Base-by-base conservation (phyloP, 768 basidiomycete genomes). In the Guyanaporus albipodus region DNA sequence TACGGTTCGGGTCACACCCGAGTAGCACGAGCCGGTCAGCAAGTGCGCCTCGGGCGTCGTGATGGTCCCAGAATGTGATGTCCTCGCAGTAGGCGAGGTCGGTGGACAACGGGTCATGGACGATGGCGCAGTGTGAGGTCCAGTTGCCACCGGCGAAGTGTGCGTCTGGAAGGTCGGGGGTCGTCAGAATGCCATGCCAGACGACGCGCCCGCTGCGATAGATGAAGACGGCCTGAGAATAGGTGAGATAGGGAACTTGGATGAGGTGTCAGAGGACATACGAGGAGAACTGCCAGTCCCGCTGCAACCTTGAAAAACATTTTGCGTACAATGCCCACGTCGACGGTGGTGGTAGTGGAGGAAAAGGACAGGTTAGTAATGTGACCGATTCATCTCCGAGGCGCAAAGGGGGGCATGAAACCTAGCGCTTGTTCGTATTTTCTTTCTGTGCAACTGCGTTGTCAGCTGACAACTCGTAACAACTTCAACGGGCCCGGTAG, bases 31-130 rank as follows among this genome's bases (percentile, higher is more conserved):
- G 66, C 42, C 77, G 76, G 44, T 74, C 60, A n/a, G 64, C 52
- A 23, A 75, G 58, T 6, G 61, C 59, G 19, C 71, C 76, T 6
- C 59, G 37, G 4, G 50, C 53, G 50, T 76, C 73, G 40, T 66
- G 66, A n/a, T 74, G 60, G 48, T 85, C 81, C 85, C 85, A 87
- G 48, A 82, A 79, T 2, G 69, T 64, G 24, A 70, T 78, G 54
- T 87, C 85, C 58, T 87, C 86, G 59, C 86, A 87, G 52, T 76
- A 67, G 10, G 60, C 63, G 42, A 74, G 61, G 48, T 68, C 61
- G 11, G 51, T 46, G 8, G 63, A 62, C 23, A 62, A 44, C 3
- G 58, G 59, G 34, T 73, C 69, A 9, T 56, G 58, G 40, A 80
- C 49, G 14, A 70, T 56, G 17, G 61, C 54, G 58, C 83, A 85